Base-by-base conservation (phyloP, 352 stramenopile species). In the Thraustochytrium striatum region DNA sequence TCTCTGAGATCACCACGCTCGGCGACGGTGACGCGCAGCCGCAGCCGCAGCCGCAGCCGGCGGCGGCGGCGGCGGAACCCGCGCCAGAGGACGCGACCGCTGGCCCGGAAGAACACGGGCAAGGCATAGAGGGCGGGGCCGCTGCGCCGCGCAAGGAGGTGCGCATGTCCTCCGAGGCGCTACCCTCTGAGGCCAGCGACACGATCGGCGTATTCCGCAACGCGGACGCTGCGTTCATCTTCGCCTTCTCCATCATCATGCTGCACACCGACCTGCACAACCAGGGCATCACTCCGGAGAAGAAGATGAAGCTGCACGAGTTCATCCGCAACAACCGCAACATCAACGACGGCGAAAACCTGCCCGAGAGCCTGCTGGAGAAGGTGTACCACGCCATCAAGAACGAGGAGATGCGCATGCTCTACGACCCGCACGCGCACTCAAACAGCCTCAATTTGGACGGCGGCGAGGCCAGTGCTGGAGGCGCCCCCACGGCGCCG, bases 181-280 rank as follows among this genome's bases (percentile, higher is more conserved):
- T n/a, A n/a, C n/a, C n/a, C n/a, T n/a, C n/a, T n/a, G 65, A 75
- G 52, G 52, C 41, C 43, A 5, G 3, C 3, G 38, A 58, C 35
- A 38, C 57, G 16, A 16, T 87, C 3, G 88, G 86, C 3, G 83
- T 98, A 1, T 98, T 99, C 82, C 88, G 92, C 16, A 97, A 90
- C 38, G 93, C 94, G 16, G 96, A 99, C 83, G 97, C 94, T 2
- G 96, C 96, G 1, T 99, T 99, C 82, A 98, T 99, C 82, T 83
- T 99, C 39, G 93, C 91, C 13, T 99, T 99, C 82, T 94, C 88
- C 8, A 90, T 96, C 13, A 97, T 97, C 79, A 97, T 97, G 92
- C 87, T 97, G 8, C 94, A 97, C 79, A 97, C 93, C 44, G 96
- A 99, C 90, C 86, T 99, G 25, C 97, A 99, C 86, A 99, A 99